Percentiles rank a stretch among this genome's conserved stretches.
Conservation (phyloP, 306 rosid species). For the Sicyos baderoa region DNA sequence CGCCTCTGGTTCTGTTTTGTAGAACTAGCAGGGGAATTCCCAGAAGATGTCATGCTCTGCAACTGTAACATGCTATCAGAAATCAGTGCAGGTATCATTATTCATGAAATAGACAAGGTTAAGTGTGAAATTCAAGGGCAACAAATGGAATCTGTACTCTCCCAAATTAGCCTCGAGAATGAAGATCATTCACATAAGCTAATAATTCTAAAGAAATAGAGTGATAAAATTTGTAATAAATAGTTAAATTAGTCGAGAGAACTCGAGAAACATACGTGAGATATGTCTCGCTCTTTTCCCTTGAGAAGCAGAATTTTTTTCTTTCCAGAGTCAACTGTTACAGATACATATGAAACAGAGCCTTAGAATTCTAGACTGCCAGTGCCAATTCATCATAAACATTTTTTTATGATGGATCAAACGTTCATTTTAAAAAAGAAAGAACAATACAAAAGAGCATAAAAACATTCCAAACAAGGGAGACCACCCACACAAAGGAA, state of each 20-base stretch:
- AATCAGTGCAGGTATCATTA: conserved; percentile 28
- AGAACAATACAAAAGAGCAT: not conserved
- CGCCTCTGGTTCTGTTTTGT: conserved; percentile 66
- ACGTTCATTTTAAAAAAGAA: too few relatives aligned
- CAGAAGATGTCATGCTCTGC: conserved; percentile 34
- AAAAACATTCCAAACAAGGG: not conserved
- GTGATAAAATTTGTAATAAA: not conserved
- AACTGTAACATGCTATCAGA: conserved; percentile 36
- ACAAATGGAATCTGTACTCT: not conserved
- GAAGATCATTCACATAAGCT: not conserved
- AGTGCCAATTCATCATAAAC: not conserved
- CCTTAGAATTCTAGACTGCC: conserved; percentile 42
- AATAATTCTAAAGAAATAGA: not conserved
- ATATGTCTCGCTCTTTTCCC: conserved; percentile 67
- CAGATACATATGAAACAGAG: conserved; percentile 52
- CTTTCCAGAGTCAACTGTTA: conserved; percentile 70
- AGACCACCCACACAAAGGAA: too few relatives aligned
- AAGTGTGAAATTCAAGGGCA: not conserved
- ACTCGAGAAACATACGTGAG: conserved; percentile 35
- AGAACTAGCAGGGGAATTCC: conserved; percentile 39
- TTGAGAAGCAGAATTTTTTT: conserved; percentile 72
- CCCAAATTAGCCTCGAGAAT: not conserved
- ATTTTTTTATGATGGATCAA: not conserved
- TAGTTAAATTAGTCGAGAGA: not conserved
- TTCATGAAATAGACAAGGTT: conserved; percentile 13